Conservation (phyloP, 2,329 filamentous ascomycete genomes). For the Didymella keratinophila region DNA sequence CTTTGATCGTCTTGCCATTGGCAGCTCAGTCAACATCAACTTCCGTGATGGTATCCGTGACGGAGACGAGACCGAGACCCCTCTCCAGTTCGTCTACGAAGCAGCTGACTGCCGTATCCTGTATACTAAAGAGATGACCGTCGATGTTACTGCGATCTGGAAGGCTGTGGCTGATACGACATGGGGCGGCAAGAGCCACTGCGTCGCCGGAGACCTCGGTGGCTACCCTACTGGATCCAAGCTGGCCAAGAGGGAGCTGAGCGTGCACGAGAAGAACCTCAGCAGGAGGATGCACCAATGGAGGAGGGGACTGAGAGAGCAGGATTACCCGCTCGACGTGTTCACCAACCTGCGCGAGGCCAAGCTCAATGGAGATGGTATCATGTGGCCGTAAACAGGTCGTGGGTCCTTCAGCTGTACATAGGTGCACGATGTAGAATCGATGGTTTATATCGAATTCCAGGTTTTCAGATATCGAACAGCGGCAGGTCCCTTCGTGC, state of each 20-base stretch:
- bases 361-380: constrained; percentile 30
- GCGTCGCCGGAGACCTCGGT: constrained; percentile 43
- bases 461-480: not conserved
- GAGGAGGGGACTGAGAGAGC: constrained; percentile 36
- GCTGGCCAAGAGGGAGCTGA: constrained; percentile 37
- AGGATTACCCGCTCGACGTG: constrained; percentile 48
- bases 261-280: constrained; percentile 31
- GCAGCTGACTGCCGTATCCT: constrained; percentile 68
- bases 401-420: not conserved
- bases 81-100: constrained; percentile 69
- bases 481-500: not conserved
- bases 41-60: constrained; percentile 55
- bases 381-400: constrained; percentile 37
- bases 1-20: constrained; percentile 42
- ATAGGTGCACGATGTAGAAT: not conserved
- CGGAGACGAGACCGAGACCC: constrained; percentile 52
- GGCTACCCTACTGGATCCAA: constrained; percentile 26
- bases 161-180: constrained; percentile 51
- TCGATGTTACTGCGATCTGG: constrained; percentile 64
- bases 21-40: constrained; percentile 44
- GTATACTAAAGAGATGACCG: constrained; percentile 65
- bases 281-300: constrained; percentile 41
- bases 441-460: constrained; percentile 1
- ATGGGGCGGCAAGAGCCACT: constrained; percentile 44
- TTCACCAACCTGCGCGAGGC: constrained; percentile 40